Evolutionary conservation across 2,329 filamentous ascomycete species (phyloP).

Genomic region (Chaetomiaceae sp.): DNA sequence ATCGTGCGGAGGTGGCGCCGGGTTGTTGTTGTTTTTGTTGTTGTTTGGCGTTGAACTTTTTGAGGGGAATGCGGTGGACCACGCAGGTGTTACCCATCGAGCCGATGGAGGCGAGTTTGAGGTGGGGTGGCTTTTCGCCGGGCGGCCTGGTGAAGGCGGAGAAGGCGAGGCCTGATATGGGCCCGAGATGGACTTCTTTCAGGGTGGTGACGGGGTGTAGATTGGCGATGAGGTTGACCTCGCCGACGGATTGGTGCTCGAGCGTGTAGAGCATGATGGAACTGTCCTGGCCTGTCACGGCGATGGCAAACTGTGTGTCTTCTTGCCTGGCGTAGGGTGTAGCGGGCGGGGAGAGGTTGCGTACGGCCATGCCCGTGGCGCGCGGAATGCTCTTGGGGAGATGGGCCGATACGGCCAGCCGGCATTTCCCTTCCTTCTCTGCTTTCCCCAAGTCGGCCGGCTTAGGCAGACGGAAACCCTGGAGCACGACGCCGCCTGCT

Average conservation of each 20-base stretch:
- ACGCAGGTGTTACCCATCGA: constrained; percentile 75
- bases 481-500: constrained; percentile 52
- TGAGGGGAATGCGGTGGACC: constrained; percentile 73
- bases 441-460: constrained; percentile 14
- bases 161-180: constrained; percentile 57
- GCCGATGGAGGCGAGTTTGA: constrained; percentile 71
- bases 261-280: constrained; percentile 75
- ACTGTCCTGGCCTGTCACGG: constrained; percentile 73
- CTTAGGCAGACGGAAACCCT: constrained; percentile 52
- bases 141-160: constrained; percentile 47
- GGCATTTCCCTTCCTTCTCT: constrained; percentile 34
- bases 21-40: constrained; percentile 35
- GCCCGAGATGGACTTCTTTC: constrained; percentile 50
- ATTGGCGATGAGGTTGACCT: constrained; percentile 48
- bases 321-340: constrained; percentile 50
- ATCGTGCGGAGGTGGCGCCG: constrained; percentile 61
- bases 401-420: constrained; percentile 48
- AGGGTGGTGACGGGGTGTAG: constrained; percentile 51
- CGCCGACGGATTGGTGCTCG: constrained; percentile 54
- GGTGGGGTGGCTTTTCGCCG: constrained; percentile 53
- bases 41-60: constrained; percentile 37
- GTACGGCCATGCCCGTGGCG: constrained; percentile 73
- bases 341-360: constrained; percentile 57
- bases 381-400: constrained; percentile 67
- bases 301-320: constrained; percentile 73